Conservation (phyloP, 306 rosid genomes). For the Castanea sativa region DNA sequence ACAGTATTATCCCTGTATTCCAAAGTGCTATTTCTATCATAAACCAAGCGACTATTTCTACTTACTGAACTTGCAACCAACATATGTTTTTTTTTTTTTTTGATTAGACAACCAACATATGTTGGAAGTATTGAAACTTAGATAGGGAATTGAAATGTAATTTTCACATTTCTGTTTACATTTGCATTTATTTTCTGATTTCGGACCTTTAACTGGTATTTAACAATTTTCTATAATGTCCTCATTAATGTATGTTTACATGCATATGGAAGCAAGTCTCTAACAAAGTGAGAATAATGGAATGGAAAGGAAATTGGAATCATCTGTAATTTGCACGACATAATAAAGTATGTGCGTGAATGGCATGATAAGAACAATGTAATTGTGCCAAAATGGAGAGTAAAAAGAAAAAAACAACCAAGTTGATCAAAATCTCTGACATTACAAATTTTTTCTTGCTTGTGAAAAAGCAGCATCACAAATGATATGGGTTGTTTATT, state of each 20-base stretch:
- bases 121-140: background rate
- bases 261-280: background rate
- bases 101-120: background rate
- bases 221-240: background rate
- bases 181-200: background rate
- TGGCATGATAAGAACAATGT: background rate
- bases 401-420: background rate
- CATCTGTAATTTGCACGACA: background rate
- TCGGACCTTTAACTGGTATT: background rate
- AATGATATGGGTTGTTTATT: background rate
- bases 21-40: background rate
- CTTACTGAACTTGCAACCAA: background rate
- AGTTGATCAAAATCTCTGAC: background rate
- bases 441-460: background rate
- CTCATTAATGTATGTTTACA: background rate
- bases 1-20: background rate
- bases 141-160: background rate
- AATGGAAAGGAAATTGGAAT: background rate
- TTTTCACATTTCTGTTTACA: background rate
- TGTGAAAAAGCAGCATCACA: background rate
- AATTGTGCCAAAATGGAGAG: background rate
- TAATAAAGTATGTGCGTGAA: background rate
- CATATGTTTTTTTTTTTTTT: too few species aligned
- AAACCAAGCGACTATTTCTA: background rate
- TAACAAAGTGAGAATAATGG: background rate